Base-by-base conservation (phyloP, 1,284 basidiomycete genomes). In the Heterobasidion irregulare region DNA sequence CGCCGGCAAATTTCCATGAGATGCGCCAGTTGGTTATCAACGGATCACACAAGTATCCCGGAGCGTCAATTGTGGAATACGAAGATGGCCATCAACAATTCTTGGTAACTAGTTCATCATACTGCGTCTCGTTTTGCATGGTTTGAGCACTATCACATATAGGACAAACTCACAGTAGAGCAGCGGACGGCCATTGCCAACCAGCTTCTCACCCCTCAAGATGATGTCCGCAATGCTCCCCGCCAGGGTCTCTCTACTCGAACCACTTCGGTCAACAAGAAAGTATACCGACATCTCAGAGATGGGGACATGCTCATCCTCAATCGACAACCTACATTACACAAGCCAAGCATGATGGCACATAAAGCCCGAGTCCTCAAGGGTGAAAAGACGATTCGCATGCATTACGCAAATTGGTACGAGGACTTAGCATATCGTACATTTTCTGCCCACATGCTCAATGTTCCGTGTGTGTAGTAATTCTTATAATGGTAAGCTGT, bases 261-360 rank as follows among this genome's bases (percentile, higher is more conserved):
- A 45, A 89, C 86, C 8, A 70, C 86, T 8, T 76, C 89, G 12
- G 77, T 94, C 62, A 97, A 98, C 75, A 98, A 99, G 78, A 98
- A 98, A 71, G 97, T 99, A 44, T 93, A 96, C 70, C 83, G 97
- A 53, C 97, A 99, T 74, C 78, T 99, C 12, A 83, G 84, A 55
- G 94, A 99, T 68, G 97, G 97, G 2, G 97, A 99, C 68, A 90
- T 98, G 57, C 76, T 99, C 59, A 92, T 99, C 63, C 77, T 99
- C 54, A 99, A 99, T 69, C 92, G 97, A 59, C 97, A 99, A 77
- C 97, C 97, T 8, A 99, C 97, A 1, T 77, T 99, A 57, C 97
- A 99, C 72, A 99, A 99, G 70, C 96, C 97, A n/a, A 94, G 91
- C 77, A 99, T 99, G 96, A 99, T 99, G 97, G 91, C 89, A 9